Percentiles rank a stretch among this genome's conserved stretches.
phyloP scores from a whole-genome alignment of 345 rosid genomes.

The Brassica juncea region DNA sequence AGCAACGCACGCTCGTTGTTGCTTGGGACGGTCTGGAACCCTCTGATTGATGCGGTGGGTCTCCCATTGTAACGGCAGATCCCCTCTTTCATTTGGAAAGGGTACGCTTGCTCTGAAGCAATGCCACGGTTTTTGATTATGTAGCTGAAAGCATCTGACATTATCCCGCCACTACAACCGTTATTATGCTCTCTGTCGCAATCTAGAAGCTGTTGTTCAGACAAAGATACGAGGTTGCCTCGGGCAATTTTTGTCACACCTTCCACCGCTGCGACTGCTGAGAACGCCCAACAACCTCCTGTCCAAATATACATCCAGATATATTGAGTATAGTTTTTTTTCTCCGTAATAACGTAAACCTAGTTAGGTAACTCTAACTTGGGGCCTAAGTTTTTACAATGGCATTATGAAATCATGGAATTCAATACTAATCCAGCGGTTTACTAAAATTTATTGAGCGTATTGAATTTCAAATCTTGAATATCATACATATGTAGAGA shows the following conservation, averaged over 20 bases:
- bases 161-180: conserved; percentile 59
- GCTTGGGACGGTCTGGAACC: conserved; percentile 51
- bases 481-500: neutral
- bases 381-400: neutral
- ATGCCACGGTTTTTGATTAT: conserved; percentile 47
- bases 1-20: conserved; percentile 51
- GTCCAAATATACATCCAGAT: neutral
- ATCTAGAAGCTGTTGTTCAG: conserved; percentile 58
- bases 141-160: conserved; percentile 58
- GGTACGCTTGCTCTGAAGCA: conserved; percentile 51
- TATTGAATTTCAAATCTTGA: neutral
- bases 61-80: neutral
- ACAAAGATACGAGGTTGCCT: conserved; percentile 45
- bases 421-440: neutral
- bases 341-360: conserved; percentile 3
- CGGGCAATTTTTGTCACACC: conserved; percentile 47
- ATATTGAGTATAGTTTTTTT: neutral
- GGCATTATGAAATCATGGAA: neutral
- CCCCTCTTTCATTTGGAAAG: conserved; percentile 42
- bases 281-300: conserved; percentile 69
- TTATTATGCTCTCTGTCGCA: conserved; percentile 44
- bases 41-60: conserved; percentile 44
- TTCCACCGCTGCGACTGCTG: conserved; percentile 63
- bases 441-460: neutral
- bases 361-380: conserved; percentile 14